Conservation (phyloP, 176 grass and related monocot genomes). For the Musa troglodytarum region DNA sequence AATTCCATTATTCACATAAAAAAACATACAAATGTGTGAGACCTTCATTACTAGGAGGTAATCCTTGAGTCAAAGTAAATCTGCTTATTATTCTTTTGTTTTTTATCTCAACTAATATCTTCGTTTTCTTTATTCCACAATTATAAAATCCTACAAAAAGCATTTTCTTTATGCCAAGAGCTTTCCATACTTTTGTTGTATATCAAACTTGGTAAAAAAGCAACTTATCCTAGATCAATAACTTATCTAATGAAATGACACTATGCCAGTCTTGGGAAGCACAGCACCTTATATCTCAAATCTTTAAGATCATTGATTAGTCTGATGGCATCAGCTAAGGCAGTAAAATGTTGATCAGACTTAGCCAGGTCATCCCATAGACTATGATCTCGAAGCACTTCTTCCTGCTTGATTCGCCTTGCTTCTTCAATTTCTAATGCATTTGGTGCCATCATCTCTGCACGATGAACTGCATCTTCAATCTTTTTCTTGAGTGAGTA, state of each 20-base stretch:
- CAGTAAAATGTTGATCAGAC: slow-evolving; percentile 54
- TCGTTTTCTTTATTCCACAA: too few species aligned
- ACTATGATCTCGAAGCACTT: slow-evolving; percentile 38
- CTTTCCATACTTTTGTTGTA: too few species aligned
- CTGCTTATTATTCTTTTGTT: too few species aligned
- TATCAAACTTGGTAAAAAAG: not conserved
- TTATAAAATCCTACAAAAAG: too few species aligned
- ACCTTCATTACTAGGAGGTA: too few species aligned
- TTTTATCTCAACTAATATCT: too few species aligned
- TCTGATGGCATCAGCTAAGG: slow-evolving; percentile 54
- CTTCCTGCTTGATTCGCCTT: slow-evolving; percentile 52
- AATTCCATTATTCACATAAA: too few species aligned
- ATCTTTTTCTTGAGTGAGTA: slow-evolving; percentile 83
- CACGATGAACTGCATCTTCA: slow-evolving; percentile 57
- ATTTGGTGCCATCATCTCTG: slow-evolving; percentile 41
- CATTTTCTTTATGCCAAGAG: too few species aligned
- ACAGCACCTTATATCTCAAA: slow-evolving; percentile 77
- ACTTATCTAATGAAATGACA: not conserved
- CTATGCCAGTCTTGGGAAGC: slow-evolving; percentile 12
- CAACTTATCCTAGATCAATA: not conserved
- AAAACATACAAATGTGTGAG: too few species aligned
- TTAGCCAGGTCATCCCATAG: slow-evolving; percentile 70
- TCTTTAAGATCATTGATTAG: slow-evolving; percentile 83
- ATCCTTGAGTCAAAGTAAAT: too few species aligned
- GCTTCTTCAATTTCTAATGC: slow-evolving; percentile 77